Conservation (phyloP, 192 early-diverging fungal genomes). For the Diversispora epigaea region DNA sequence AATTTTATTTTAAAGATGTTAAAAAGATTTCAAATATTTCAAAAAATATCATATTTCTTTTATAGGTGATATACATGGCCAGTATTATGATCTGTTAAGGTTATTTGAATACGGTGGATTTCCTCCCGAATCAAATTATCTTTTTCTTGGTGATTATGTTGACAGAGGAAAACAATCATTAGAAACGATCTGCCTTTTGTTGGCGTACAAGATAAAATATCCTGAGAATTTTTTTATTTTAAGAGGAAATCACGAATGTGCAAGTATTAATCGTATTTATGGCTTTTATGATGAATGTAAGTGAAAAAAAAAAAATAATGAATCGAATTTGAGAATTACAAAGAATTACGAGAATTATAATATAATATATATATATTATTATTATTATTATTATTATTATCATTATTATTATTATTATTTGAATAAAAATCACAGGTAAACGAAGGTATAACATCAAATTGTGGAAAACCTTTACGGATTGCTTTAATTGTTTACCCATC, state of each 20-base stretch:
- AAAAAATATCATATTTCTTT: not conserved
- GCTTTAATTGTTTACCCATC: conserved; percentile 97
- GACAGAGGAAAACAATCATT: conserved; percentile 97
- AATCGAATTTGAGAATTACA: not conserved
- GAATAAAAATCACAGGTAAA: conserved; percentile 62
- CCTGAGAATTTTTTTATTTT: conserved; percentile 99
- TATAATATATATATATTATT: too few species aligned
- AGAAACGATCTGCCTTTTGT: conserved; percentile 95
- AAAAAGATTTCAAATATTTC: too few species aligned
- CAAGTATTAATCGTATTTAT: conserved; percentile 95
- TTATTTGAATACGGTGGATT: conserved; percentile 96
- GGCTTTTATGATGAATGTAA: conserved; percentile 98
- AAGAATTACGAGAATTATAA: not conserved
- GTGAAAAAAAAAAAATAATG: conserved; percentile 1
- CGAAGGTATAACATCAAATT: conserved; percentile 97
- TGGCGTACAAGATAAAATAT: conserved; percentile 99
- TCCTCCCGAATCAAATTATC: conserved; percentile 94
- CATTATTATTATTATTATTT: conserved; percentile 14
- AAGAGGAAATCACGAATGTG: conserved; percentile 98
- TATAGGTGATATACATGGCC: conserved; percentile 80
- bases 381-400: too few species aligned
- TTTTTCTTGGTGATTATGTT: conserved; percentile 97
- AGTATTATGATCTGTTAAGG: conserved; percentile 95
- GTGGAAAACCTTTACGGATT: conserved; percentile 99
- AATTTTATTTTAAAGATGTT: not conserved